Evolutionary conservation across 2,329 filamentous ascomycete genomes (phyloP).

Genomic region (Xylaria sp.): DNA sequence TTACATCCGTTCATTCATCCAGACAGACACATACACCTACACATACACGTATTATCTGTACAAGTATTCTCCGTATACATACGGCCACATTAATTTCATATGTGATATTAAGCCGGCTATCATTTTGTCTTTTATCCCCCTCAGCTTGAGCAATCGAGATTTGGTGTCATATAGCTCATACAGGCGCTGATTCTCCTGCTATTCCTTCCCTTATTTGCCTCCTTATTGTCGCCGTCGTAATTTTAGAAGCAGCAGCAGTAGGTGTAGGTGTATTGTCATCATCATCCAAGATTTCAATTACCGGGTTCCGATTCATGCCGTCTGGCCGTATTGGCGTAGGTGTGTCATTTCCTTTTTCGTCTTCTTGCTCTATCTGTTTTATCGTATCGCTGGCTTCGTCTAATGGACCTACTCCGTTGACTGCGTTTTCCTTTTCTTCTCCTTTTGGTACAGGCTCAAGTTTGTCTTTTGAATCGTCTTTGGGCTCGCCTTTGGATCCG

Average conservation of each 20-base stretch:
- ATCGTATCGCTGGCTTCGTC: constrained; percentile 20
- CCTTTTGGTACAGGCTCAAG: too few species aligned
- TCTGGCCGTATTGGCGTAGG: neutral
- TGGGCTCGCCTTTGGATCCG: too few species aligned
- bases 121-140: neutral
- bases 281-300: neutral
- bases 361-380: too few species aligned
- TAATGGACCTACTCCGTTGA: constrained; percentile 1
- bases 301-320: neutral
- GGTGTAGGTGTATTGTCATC: too few species aligned
- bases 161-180: too few species aligned
- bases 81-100: neutral
- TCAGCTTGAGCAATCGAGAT: too few species aligned
- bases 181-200: neutral
- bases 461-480: too few species aligned
- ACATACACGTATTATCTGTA: too few species aligned
- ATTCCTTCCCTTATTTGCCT: neutral
- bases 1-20: too few species aligned
- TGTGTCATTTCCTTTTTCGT: constrained; percentile 16
- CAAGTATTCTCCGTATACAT: neutral
- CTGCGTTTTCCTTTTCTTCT: constrained; percentile 29
- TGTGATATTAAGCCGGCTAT: neutral
- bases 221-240: neutral
- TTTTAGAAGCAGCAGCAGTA: too few species aligned
- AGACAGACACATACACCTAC: constrained; percentile 6